Evolutionary conservation across 441 rosid species (phyloP).

Genomic region (Macaranga tanarius): DNA sequence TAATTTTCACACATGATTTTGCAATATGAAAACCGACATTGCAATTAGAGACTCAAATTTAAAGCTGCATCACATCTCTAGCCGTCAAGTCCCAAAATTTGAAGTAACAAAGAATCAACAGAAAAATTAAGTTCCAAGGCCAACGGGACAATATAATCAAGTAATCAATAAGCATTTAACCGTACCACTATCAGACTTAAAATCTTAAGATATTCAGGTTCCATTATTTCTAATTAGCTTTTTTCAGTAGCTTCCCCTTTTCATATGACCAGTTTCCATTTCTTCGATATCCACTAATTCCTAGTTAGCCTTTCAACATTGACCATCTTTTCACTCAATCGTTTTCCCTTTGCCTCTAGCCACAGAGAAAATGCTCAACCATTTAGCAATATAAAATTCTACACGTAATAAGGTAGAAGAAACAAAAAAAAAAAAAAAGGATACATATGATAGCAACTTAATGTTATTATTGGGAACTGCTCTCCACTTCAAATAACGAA

Average conservation of each 20-base stretch:
- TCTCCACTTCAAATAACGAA: too few relatives aligned
- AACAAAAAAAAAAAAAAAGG: background rate
- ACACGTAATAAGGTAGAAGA: background rate
- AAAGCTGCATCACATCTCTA: background rate
- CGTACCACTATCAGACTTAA: background rate
- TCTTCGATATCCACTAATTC: background rate
- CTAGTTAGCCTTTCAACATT: background rate
- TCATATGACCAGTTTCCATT: background rate
- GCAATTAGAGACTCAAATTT: background rate
- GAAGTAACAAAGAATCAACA: background rate
- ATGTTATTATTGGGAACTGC: background rate
- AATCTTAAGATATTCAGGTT: background rate
- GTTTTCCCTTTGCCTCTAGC: background rate
- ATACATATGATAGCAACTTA: background rate
- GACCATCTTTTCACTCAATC: background rate
- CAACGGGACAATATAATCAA: background rate
- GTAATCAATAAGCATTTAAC: background rate
- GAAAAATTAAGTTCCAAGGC: background rate
- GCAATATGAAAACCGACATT: background rate
- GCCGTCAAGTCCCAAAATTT: background rate
- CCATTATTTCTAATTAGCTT: background rate
- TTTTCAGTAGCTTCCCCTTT: background rate
- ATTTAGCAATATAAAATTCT: background rate
- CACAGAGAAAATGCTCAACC: background rate
- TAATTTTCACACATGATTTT: slow-evolving; percentile 1